Evolutionary conservation across 2,329 filamentous ascomycete species (phyloP).

Genomic region (Neodidymelliopsis sp.): DNA sequence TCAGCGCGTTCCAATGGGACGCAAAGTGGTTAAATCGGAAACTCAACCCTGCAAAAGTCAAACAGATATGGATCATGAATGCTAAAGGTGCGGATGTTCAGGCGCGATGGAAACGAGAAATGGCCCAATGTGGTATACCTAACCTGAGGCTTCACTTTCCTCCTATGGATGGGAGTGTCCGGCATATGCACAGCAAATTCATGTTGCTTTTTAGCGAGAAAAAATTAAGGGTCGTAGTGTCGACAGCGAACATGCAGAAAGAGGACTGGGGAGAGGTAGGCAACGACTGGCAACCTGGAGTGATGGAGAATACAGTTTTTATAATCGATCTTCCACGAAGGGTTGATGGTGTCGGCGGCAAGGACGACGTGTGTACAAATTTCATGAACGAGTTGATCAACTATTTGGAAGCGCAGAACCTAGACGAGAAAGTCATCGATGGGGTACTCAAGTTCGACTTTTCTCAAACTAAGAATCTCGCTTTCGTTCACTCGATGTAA

Average conservation of each 20-base stretch:
- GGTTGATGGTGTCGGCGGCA: slow-evolving; percentile 28
- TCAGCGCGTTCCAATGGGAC: slow-evolving; percentile 90
- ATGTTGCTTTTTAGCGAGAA: slow-evolving; percentile 82
- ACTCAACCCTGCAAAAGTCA: slow-evolving; percentile 64
- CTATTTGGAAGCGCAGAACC: slow-evolving; percentile 72
- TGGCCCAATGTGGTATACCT: slow-evolving; percentile 48
- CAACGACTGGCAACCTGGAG: slow-evolving; percentile 56
- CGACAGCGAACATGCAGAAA: slow-evolving; percentile 83
- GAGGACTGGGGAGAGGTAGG: slow-evolving; percentile 87
- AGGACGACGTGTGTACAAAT: slow-evolving; percentile 50
- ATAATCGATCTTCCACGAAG: slow-evolving; percentile 86
- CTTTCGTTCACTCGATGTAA: slow-evolving; percentile 86
- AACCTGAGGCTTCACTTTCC: slow-evolving; percentile 79
- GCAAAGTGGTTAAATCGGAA: slow-evolving; percentile 76
- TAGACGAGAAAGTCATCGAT: slow-evolving; percentile 69
- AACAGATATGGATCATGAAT: slow-evolving; percentile 66
- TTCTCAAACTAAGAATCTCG: slow-evolving; percentile 71
- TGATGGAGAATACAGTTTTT: slow-evolving; percentile 69
- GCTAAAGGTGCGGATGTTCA: slow-evolving; percentile 57
- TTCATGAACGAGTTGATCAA: slow-evolving; percentile 76
- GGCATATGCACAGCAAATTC: slow-evolving; percentile 91
- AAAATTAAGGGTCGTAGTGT: slow-evolving; percentile 81
- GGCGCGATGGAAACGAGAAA: slow-evolving; percentile 32
- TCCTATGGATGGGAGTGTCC: slow-evolving; percentile 72
- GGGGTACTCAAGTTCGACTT: slow-evolving; percentile 86